Percentiles rank a stretch among this genome's conserved stretches.
phyloP scores from a whole-genome alignment of 306 rosid genomes.

The Dryas alaskensis region DNA sequence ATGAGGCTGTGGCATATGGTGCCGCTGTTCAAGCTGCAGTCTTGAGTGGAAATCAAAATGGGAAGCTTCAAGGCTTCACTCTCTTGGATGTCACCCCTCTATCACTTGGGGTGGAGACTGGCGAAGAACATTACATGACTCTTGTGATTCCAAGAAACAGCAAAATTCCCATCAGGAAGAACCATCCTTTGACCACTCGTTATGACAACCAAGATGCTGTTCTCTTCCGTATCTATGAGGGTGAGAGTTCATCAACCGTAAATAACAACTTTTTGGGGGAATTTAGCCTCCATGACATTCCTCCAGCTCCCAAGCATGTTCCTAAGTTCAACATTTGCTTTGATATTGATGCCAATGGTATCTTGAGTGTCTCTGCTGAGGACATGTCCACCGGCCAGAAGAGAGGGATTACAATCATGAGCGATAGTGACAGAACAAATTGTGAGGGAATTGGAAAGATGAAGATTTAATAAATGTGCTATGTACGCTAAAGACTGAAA shows the following conservation, averaged over 20 bases:
- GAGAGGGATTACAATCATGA: neutral
- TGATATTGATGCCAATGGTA: conserved; percentile 9
- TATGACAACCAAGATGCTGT: neutral
- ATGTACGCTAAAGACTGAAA: too few relatives aligned
- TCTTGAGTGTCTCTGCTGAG: conserved; percentile 9
- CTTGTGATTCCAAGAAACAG: neutral
- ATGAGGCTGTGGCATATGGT: neutral
- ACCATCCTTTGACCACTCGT: neutral
- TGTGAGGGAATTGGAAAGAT: too few relatives aligned
- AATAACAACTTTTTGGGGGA: neutral
- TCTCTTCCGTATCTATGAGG: neutral
- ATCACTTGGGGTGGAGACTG: too few relatives aligned
- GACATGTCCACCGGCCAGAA: neutral
- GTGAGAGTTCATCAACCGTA: neutral
- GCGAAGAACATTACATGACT: neutral
- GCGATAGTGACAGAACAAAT: too few relatives aligned
- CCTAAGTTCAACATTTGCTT: neutral
- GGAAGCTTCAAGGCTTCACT: conserved; percentile 5
- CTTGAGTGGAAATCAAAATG: neutral
- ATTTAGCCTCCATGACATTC: neutral
- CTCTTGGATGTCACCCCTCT: conserved; percentile 9
- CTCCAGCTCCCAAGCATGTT: neutral
- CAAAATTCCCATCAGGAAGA: neutral
- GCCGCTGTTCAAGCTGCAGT: conserved; percentile 5
- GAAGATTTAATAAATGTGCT: too few relatives aligned